Evolutionary conservation across 345 rosid genomes (phyloP).

Genomic region (Hypericum androsaemum): DNA sequence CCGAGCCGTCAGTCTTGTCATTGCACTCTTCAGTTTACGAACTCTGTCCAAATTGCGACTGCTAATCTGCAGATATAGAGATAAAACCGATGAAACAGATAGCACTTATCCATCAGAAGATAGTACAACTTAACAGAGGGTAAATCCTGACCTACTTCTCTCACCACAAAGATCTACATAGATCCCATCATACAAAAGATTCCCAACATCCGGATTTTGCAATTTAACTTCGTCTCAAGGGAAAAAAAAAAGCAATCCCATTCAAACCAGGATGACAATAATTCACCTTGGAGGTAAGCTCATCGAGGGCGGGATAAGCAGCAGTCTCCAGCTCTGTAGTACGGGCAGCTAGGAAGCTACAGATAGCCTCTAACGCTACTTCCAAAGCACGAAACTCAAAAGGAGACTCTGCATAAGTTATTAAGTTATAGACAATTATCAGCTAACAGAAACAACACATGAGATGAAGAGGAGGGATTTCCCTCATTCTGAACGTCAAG

Average conservation of each 20-base stretch:
- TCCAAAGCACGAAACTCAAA: slow-evolving; percentile 79
- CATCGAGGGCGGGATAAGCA: slow-evolving; percentile 97
- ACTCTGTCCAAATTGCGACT: slow-evolving; percentile 96
- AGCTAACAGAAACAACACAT: background rate
- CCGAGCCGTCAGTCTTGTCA: slow-evolving; percentile 90
- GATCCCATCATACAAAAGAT: no score
- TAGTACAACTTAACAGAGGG: background rate
- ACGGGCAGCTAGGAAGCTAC: slow-evolving; percentile 86
- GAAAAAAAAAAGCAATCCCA: background rate
- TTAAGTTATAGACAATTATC: slow-evolving; percentile 5
- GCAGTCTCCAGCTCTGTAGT: slow-evolving; percentile 77
- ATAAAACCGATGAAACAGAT: background rate
- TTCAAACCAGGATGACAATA: background rate
- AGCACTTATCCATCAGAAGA: background rate
- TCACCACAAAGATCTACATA: no score
- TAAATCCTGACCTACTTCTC: no score
- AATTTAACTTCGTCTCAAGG: background rate
- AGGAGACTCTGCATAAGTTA: slow-evolving; percentile 52
- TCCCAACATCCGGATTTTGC: no score
- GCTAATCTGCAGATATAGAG: slow-evolving; percentile 48
- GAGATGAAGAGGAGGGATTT: background rate
- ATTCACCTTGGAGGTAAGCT: slow-evolving; percentile 75
- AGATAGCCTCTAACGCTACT: slow-evolving; percentile 90
- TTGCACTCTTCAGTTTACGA: slow-evolving; percentile 91
- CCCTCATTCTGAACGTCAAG: background rate